Conservation (phyloP, 192 early-diverging fungal species). For the Helicostylum pulchrum region DNA sequence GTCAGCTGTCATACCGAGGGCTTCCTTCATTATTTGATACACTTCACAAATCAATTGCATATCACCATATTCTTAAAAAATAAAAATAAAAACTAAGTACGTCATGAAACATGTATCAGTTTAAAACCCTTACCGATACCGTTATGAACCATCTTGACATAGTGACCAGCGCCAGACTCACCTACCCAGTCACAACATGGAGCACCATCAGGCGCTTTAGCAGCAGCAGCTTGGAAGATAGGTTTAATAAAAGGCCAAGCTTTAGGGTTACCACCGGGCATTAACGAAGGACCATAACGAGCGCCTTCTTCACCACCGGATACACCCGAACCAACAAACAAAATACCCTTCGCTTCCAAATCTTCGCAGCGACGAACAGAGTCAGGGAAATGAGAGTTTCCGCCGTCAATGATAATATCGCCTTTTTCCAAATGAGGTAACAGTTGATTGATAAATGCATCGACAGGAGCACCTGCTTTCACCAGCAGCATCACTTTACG, state of each 20-base stretch:
- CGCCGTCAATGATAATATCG: slow-evolving; percentile 98
- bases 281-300: slow-evolving; percentile 92
- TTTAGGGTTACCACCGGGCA: slow-evolving; percentile 93
- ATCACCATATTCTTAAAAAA: slow-evolving; percentile 81
- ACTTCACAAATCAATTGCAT: slow-evolving; percentile 99
- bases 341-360: slow-evolving; percentile 83
- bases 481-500: slow-evolving; percentile 98
- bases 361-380: slow-evolving; percentile 87
- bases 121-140: slow-evolving; percentile 66
- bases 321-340: slow-evolving; percentile 96
- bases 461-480: slow-evolving; percentile 93
- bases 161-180: slow-evolving; percentile 95
- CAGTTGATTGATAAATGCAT: slow-evolving; percentile 91
- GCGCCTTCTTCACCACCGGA: slow-evolving; percentile 99
- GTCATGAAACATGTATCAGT: not conserved
- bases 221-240: slow-evolving; percentile 95
- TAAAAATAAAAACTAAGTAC: slow-evolving; percentile 6
- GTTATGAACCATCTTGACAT: slow-evolving; percentile 99
- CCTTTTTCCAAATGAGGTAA: slow-evolving; percentile 83
- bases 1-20: slow-evolving; percentile 75
- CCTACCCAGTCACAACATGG: slow-evolving; percentile 99
- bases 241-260: slow-evolving; percentile 93
- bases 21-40: slow-evolving; percentile 90
- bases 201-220: slow-evolving; percentile 81
- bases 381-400: slow-evolving; percentile 99